These are phyloP conservation scores for Aphanomyces euteiches DNA, from an alignment of 352 stramenopile genomes.

Conservation along the genomic window DNA sequence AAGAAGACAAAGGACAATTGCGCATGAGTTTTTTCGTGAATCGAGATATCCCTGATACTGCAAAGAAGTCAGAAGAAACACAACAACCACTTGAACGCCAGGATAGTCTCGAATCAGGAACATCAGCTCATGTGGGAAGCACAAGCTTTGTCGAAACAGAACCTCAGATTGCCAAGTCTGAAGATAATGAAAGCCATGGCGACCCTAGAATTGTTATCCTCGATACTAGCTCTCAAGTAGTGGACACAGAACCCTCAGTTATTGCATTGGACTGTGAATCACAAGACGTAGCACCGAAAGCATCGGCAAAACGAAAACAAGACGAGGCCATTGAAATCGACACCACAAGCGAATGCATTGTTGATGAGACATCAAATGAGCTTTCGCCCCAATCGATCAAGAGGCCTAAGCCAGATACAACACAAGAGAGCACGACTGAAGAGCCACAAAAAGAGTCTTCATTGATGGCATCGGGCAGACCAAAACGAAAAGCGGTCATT, in stretches of 20 bases:
- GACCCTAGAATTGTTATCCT: constrained; percentile 6
- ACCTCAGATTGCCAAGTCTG: too few species aligned
- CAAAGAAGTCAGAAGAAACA: too few species aligned
- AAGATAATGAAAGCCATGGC: background rate
- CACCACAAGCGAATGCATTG: background rate
- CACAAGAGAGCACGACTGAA: background rate
- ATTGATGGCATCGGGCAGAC: constrained; percentile 5
- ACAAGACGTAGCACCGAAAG: too few species aligned
- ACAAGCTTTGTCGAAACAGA: too few species aligned
- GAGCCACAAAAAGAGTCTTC: background rate
- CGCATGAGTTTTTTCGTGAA: constrained; percentile 25
- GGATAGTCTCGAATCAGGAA: too few species aligned
- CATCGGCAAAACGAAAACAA: too few species aligned
- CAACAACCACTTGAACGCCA: too few species aligned
- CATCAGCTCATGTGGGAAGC: too few species aligned
- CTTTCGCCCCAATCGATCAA: background rate
- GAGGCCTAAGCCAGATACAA: background rate
- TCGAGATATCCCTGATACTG: background rate
- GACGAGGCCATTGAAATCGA: background rate
- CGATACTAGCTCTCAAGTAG: background rate
- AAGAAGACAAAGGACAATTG: constrained; percentile 26
- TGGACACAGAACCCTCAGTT: background rate
- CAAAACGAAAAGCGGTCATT: constrained; percentile 14
- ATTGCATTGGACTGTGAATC: too few species aligned
- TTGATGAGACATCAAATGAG: background rate